phyloP scores from a whole-genome alignment of 805 yeast species.

The Candida quercuum region DNA sequence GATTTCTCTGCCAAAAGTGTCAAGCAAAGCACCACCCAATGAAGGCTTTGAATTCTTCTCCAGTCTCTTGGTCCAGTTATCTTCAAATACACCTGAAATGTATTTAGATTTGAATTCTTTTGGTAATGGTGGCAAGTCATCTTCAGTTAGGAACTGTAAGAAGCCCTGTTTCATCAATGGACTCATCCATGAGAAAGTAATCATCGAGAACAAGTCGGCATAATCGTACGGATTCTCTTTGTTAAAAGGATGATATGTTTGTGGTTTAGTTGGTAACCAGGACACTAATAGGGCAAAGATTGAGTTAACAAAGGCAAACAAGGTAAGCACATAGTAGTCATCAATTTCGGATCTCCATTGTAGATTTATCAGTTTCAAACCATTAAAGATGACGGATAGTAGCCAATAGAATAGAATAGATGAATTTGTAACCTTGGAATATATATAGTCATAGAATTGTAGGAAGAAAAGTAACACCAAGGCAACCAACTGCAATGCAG shows the following conservation, averaged over 20 bases:
- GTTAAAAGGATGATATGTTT: slow-evolving; percentile 32
- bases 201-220: slow-evolving; percentile 63
- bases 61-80: slow-evolving; percentile 59
- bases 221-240: slow-evolving; percentile 32
- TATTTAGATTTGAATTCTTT: slow-evolving; percentile 51
- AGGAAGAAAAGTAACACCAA: slow-evolving; percentile 47
- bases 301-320: slow-evolving; percentile 28
- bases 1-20: slow-evolving; percentile 70
- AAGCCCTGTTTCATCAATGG: slow-evolving; percentile 79
- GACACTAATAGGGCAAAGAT: slow-evolving; percentile 28
- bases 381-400: slow-evolving; percentile 42
- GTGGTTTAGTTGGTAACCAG: slow-evolving; percentile 34
- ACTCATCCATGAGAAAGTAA: slow-evolving; percentile 92
- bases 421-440: slow-evolving; percentile 61
- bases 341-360: slow-evolving; percentile 27
- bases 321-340: slow-evolving; percentile 25
- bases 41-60: slow-evolving; percentile 43
- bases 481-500: slow-evolving; percentile 35
- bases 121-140: slow-evolving; percentile 82
- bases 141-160: slow-evolving; percentile 43
- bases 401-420: slow-evolving; percentile 74
- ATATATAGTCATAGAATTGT: slow-evolving; percentile 69
- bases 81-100: slow-evolving; percentile 45
- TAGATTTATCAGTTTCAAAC: slow-evolving; percentile 38
- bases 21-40: slow-evolving; percentile 51